Conservation (phyloP, 2,329 filamentous ascomycete species). For the Fusarium irregulare region DNA sequence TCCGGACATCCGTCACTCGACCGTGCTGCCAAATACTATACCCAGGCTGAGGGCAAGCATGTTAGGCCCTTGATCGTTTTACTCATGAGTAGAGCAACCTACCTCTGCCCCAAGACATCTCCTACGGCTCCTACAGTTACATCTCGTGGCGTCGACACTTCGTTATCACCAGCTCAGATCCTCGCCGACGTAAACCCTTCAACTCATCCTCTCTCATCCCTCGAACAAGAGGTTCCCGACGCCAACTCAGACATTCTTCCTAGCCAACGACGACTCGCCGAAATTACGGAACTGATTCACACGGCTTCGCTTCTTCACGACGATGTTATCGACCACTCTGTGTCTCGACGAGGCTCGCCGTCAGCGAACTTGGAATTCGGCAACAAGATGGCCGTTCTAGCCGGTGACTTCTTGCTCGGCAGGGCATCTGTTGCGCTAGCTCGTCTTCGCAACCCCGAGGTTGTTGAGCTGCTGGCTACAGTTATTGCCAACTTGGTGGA, state of each 20-base stretch:
- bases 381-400: conserved; percentile 98
- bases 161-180: conserved; percentile 66
- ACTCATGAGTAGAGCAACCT: conserved; percentile 94
- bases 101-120: conserved; percentile 73
- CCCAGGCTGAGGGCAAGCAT: conserved; percentile 95
- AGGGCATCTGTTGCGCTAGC: conserved; percentile 94
- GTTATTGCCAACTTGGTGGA: conserved; percentile 98
- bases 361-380: conserved; percentile 96
- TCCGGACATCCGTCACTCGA: conserved; percentile 95
- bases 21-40: conserved; percentile 97
- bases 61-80: conserved; percentile 93
- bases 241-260: conserved; percentile 79
- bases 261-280: conserved; percentile 90
- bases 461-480: conserved; percentile 92
- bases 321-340: conserved; percentile 95
- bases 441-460: conserved; percentile 89
- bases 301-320: conserved; percentile 96
- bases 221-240: conserved; percentile 52
- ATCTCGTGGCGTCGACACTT: conserved; percentile 61
- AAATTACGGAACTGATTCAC: conserved; percentile 98
- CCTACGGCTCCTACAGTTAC: conserved; percentile 56
- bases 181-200: conserved; percentile 86
- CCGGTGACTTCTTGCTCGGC: conserved; percentile 95
- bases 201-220: conserved; percentile 57
- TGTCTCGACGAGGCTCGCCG: conserved; percentile 82